Evolutionary conservation across 2,329 filamentous ascomycete species (phyloP).

Genomic region (Leptographium radiaticola): DNA sequence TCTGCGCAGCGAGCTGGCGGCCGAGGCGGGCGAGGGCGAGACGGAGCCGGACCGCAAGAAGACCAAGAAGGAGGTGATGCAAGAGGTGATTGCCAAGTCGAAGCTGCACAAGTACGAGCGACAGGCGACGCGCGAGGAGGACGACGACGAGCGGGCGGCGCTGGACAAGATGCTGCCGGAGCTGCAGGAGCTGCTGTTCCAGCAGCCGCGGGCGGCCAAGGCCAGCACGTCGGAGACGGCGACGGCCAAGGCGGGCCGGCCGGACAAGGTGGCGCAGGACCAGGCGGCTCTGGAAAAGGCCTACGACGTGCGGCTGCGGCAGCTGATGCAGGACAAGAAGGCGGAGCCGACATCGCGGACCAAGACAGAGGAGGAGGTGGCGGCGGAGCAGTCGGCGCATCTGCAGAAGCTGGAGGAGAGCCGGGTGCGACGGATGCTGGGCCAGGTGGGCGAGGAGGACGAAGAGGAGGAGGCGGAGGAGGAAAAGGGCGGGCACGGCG

Average conservation of each 20-base stretch:
- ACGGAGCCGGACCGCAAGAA: constrained; percentile 74
- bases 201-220: constrained; percentile 24
- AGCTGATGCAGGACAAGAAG: constrained; percentile 72
- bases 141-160: constrained; percentile 73
- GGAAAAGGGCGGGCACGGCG: constrained; percentile 13
- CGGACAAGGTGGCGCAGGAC: constrained; percentile 58
- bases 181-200: constrained; percentile 59
- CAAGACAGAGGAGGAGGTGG: constrained; percentile 81
- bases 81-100: constrained; percentile 94
- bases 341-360: constrained; percentile 77
- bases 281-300: constrained; percentile 71
- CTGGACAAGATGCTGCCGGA: constrained; percentile 73
- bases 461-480: constrained; percentile 51
- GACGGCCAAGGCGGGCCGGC: constrained; percentile 12
- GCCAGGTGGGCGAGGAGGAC: constrained; percentile 58
- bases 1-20: constrained; percentile 31
- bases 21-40: constrained; percentile 23
- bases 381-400: constrained; percentile 61
- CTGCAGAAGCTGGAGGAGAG: constrained; percentile 74
- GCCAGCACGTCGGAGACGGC: constrained; percentile 8
- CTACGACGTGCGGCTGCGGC: constrained; percentile 73
- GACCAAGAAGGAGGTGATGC: constrained; percentile 92
- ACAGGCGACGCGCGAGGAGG: constrained; percentile 83
- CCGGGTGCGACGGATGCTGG: constrained; percentile 74
- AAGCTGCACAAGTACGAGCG: constrained; percentile 92